A percentile compares a stretch with the other conserved stretches of the same genome.
phyloP scores from a whole-genome alignment of 2,329 filamentous ascomycete genomes.

The Paecilomyces variotii region DNA sequence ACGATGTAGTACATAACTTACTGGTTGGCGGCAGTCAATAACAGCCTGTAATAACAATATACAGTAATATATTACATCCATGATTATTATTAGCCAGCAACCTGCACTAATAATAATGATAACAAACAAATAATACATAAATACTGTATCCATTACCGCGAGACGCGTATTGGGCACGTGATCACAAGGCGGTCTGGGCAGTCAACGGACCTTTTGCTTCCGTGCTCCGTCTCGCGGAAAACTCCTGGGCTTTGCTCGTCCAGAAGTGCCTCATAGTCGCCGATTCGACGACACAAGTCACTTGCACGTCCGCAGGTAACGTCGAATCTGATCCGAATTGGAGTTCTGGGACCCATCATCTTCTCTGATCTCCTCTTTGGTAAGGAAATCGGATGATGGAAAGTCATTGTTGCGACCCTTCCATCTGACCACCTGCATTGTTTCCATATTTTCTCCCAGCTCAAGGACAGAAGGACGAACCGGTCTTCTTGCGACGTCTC shows the following conservation, averaged over 20 bases:
- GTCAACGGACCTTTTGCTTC: neutral
- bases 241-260: neutral
- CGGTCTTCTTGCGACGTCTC: neutral
- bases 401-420: constrained; percentile 1
- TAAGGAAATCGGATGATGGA: neutral
- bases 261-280: neutral
- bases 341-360: neutral
- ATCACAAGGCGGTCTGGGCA: no score
- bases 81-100: no score
- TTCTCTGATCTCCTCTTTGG: neutral
- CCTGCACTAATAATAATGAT: no score
- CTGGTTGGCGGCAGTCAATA: no score
- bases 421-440: constrained; percentile 19
- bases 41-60: no score
- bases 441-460: constrained; percentile 8
- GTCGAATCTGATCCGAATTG: neutral
- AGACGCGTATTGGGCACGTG: no score
- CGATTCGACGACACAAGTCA: neutral
- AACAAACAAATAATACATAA: no score
- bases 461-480: no score
- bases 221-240: neutral
- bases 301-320: neutral
- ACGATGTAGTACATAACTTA: no score
- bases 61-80: no score
- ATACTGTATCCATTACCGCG: no score